Percentiles rank a stretch among this genome's conserved stretches.
Evolutionary conservation across 805 yeast species (phyloP).

Genomic region (Tetrapisispora pingtungensis): DNA sequence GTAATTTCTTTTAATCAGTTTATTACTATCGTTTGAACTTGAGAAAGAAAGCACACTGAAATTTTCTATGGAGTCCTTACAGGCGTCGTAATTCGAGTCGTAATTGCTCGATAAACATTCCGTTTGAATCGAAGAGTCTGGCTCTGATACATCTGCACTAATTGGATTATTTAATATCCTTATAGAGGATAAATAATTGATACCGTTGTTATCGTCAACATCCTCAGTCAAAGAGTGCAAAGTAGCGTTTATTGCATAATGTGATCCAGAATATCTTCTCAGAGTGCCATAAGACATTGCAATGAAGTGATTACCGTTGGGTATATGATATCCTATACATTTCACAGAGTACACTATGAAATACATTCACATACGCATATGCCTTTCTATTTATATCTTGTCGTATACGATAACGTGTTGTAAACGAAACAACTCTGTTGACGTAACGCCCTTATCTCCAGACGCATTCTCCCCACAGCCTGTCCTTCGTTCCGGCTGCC

Average conservation of each 20-base stretch:
- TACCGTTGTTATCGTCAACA: too few relatives aligned
- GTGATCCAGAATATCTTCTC: neutral
- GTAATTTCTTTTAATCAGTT: constrained; percentile 7
- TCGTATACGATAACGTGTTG: too few relatives aligned
- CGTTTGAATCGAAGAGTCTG: neutral
- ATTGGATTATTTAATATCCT: constrained; percentile 14
- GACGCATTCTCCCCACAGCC: too few relatives aligned
- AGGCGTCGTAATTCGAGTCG: constrained; percentile 1
- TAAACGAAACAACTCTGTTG: too few relatives aligned
- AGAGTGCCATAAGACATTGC: neutral
- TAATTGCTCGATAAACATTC: constrained; percentile 4
- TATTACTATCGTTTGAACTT: neutral
- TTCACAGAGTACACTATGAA: too few relatives aligned
- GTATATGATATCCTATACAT: too few relatives aligned
- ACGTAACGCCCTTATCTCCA: too few relatives aligned
- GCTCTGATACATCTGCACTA: neutral
- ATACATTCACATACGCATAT: too few relatives aligned
- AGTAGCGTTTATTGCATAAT: neutral
- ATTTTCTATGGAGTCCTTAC: constrained; percentile 8
- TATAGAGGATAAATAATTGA: constrained; percentile 7
- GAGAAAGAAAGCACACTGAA: constrained; percentile 14
- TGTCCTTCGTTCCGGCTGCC: too few relatives aligned
- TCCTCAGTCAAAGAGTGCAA: neutral
- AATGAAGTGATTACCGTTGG: too few relatives aligned
- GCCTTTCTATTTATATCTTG: too few relatives aligned